Conservation (phyloP, 78 protist genomes). For the Monocercomonoides exilis region DNA sequence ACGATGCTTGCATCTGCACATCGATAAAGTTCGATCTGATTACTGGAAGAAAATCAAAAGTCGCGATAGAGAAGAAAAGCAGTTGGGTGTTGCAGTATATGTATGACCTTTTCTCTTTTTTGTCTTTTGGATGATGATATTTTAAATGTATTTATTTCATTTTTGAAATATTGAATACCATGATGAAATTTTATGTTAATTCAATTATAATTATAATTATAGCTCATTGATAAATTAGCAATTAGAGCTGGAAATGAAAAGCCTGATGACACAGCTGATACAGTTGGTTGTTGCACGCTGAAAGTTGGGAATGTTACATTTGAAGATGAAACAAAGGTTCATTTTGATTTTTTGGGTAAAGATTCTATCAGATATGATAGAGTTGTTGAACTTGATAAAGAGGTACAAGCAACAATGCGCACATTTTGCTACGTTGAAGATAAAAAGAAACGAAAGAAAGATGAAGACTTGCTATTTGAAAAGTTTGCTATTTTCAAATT, state of each 20-base stretch:
- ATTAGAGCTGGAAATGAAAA: conserved; percentile 95
- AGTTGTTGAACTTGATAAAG: conserved; percentile 46
- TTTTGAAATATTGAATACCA: too few species aligned
- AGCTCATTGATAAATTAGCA: conserved; percentile 85
- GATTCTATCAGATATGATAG: conserved; percentile 82
- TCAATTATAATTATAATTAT: conserved; percentile 80
- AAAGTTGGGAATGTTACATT: conserved; percentile 83
- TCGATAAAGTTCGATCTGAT: conserved; percentile 7
- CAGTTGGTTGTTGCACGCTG: conserved; percentile 96
- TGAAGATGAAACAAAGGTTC: background rate
- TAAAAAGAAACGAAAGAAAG: conserved; percentile 29
- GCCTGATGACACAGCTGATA: conserved; percentile 87
- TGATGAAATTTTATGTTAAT: conserved; percentile 1
- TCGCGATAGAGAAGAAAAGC: conserved; percentile 60
- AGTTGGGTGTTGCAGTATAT: background rate
- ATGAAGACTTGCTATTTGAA: conserved; percentile 59
- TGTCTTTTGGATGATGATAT: too few species aligned
- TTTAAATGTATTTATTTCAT: too few species aligned
- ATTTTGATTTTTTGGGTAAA: conserved; percentile 93
- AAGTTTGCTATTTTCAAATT: too few species aligned
- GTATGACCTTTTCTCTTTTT: too few species aligned
- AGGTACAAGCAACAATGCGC: background rate
- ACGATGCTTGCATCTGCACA: conserved; percentile 49
- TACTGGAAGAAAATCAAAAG: conserved; percentile 44
- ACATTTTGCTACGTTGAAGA: background rate